Evolutionary conservation across 2,329 filamentous ascomycete species (phyloP).

Genomic region (Teratosphaeria epicoccoides): DNA sequence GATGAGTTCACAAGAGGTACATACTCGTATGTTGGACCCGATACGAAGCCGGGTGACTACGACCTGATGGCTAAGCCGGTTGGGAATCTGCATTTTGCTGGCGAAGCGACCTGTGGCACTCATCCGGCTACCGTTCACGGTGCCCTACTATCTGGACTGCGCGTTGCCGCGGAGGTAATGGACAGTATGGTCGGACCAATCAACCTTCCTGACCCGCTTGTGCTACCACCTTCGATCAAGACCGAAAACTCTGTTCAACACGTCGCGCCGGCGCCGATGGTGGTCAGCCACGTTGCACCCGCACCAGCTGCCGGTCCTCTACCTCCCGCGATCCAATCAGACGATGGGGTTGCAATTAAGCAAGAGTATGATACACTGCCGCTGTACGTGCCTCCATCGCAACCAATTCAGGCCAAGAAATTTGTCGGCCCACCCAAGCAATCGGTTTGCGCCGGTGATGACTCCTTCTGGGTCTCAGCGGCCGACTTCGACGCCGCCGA

Average conservation of each 20-base stretch:
- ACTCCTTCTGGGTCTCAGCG: constrained; percentile 23
- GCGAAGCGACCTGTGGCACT: constrained; percentile 90
- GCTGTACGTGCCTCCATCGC: constrained; percentile 2
- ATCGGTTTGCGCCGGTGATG: constrained; percentile 22
- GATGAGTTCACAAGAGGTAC: constrained; percentile 88
- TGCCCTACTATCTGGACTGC: constrained; percentile 84
- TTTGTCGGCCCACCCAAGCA: constrained; percentile 16
- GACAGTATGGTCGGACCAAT: constrained; percentile 74
- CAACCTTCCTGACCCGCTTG: constrained; percentile 61
- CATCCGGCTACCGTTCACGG: constrained; percentile 96
- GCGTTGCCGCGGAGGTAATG: constrained; percentile 78
- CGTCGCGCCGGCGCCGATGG: constrained; percentile 10
- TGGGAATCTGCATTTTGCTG: constrained; percentile 87
- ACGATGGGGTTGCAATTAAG: constrained; percentile 13
- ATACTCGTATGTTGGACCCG: constrained; percentile 85
- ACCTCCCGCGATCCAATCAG: neutral
- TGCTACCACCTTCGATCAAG: constrained; percentile 46
- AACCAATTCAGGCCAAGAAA: constrained; percentile 18
- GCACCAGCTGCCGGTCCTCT: neutral
- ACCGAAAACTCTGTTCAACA: constrained; percentile 11
- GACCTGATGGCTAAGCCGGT: constrained; percentile 77
- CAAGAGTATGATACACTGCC: constrained; percentile 10
- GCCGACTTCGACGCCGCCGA: constrained; percentile 22
- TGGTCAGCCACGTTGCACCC: neutral
- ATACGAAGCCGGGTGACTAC: constrained; percentile 78